phyloP scores from a whole-genome alignment of 306 rosid species.

The Mucuna pruriens region DNA sequence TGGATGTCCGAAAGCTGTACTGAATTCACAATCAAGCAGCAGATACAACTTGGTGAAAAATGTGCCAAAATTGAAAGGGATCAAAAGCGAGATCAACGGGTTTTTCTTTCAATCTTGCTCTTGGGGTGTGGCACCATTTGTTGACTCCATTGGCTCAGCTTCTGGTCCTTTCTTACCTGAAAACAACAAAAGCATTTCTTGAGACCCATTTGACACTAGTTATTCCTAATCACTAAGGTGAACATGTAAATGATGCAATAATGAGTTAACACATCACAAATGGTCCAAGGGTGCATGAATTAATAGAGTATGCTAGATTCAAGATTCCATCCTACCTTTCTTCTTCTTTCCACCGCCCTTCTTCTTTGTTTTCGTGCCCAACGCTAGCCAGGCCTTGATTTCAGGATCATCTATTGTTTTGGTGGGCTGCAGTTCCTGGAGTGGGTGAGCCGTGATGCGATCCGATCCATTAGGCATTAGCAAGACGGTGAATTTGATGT shows the following conservation, averaged over 20 bases:
- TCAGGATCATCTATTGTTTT: constrained; percentile 88
- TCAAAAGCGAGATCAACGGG: not conserved
- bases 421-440: constrained; percentile 82
- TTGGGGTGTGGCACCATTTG: constrained; percentile 61
- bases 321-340: constrained; percentile 58
- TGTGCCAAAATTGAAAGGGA: constrained; percentile 61
- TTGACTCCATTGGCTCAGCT: constrained; percentile 66
- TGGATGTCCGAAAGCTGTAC: constrained; percentile 5
- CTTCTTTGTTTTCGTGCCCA: constrained; percentile 87
- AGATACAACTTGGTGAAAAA: constrained; percentile 52
- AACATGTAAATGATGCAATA: not conserved
- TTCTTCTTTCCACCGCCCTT: constrained; percentile 98
- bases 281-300: not conserved
- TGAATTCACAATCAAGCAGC: constrained; percentile 56
- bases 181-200: not conserved
- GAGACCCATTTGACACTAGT: not conserved
- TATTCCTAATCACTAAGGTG: not conserved
- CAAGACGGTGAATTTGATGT: constrained; percentile 83
- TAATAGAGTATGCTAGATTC: not conserved
- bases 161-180: constrained; percentile 80
- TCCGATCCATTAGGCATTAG: constrained; percentile 97
- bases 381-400: constrained; percentile 88
- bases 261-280: not conserved
- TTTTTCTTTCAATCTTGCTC: constrained; percentile 54
- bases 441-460: constrained; percentile 71